phyloP scores from a whole-genome alignment of 2,329 filamentous ascomycete genomes.

The Periconia digitata region DNA sequence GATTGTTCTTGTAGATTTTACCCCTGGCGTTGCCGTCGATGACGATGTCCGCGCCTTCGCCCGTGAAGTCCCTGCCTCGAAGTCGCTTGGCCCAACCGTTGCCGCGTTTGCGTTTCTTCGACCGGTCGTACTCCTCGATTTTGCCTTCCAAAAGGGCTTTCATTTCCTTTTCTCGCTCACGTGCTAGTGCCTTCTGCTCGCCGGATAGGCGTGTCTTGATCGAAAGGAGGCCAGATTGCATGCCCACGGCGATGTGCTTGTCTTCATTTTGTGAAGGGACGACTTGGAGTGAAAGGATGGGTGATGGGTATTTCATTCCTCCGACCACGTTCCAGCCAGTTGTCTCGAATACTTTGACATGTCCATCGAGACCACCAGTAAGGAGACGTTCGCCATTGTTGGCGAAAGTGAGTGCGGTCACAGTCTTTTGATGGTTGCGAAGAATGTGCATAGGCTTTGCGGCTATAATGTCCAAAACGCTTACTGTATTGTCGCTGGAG shows the following conservation, averaged over 20 bases:
- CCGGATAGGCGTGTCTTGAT: slow-evolving; percentile 87
- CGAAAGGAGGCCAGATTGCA: slow-evolving; percentile 90
- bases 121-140: slow-evolving; percentile 75
- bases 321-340: slow-evolving; percentile 95
- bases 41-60: slow-evolving; percentile 83
- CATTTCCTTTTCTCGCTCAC: slow-evolving; percentile 82
- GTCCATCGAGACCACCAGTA: slow-evolving; percentile 87
- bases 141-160: slow-evolving; percentile 75
- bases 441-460: slow-evolving; percentile 85
- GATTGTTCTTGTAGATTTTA: slow-evolving; percentile 63
- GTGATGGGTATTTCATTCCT: slow-evolving; percentile 88
- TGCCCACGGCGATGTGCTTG: slow-evolving; percentile 90
- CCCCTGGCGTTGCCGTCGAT: slow-evolving; percentile 73
- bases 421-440: slow-evolving; percentile 95
- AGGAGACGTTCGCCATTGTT: slow-evolving; percentile 80
- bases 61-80: slow-evolving; percentile 75
- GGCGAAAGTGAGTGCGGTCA: slow-evolving; percentile 81
- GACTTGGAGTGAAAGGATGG: slow-evolving; percentile 81
- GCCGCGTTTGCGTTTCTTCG: slow-evolving; percentile 64
- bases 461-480: slow-evolving; percentile 88
- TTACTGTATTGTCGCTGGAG: slow-evolving; percentile 81
- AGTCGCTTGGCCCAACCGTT: slow-evolving; percentile 64
- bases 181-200: slow-evolving; percentile 73
- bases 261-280: slow-evolving; percentile 74
- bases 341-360: slow-evolving; percentile 96